These are phyloP conservation scores for Pythium brassicae DNA, from an alignment of 352 stramenopile species.

Conservation along the genomic window DNA sequence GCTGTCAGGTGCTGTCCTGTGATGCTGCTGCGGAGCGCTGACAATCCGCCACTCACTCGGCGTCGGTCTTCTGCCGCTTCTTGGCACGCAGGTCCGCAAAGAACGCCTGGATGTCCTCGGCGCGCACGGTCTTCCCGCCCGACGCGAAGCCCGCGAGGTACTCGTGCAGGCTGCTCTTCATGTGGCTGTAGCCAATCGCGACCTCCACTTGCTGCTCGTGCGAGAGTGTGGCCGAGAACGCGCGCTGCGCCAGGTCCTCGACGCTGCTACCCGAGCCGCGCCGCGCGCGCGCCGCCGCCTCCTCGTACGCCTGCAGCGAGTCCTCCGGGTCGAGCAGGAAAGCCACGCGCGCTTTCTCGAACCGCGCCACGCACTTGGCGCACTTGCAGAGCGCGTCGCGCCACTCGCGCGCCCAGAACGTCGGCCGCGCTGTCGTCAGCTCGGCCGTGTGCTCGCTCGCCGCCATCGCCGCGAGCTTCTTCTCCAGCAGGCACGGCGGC, in stretches of 20 bases:
- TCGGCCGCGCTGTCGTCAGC: constrained; percentile 26
- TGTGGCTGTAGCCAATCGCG: constrained; percentile 63
- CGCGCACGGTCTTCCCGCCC: constrained; percentile 55
- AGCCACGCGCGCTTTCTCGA: constrained; percentile 44
- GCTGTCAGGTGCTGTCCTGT: too few species aligned
- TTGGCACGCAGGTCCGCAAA: constrained; percentile 46
- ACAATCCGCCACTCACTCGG: background rate
- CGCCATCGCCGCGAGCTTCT: constrained; percentile 26
- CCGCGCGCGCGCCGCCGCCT: constrained; percentile 19
- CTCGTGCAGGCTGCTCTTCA: constrained; percentile 66
- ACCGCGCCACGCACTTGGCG: constrained; percentile 37
- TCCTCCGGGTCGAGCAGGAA: constrained; percentile 65
- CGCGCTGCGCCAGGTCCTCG: constrained; percentile 38
- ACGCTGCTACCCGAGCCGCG: constrained; percentile 21
- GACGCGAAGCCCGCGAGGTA: constrained; percentile 60
- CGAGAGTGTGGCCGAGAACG: constrained; percentile 51
- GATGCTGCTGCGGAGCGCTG: too few species aligned
- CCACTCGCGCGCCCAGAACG: constrained; percentile 70
- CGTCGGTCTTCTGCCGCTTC: constrained; percentile 53
- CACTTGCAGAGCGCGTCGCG: constrained; percentile 52
- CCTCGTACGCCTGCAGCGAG: constrained; percentile 64
- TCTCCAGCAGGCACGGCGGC: constrained; percentile 25
- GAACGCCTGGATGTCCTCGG: constrained; percentile 69
- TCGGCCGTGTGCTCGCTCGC: constrained; percentile 11
- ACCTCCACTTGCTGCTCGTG: constrained; percentile 78